Conservation (phyloP, 352 stramenopile species). For the Globisporangium radiosum region DNA sequence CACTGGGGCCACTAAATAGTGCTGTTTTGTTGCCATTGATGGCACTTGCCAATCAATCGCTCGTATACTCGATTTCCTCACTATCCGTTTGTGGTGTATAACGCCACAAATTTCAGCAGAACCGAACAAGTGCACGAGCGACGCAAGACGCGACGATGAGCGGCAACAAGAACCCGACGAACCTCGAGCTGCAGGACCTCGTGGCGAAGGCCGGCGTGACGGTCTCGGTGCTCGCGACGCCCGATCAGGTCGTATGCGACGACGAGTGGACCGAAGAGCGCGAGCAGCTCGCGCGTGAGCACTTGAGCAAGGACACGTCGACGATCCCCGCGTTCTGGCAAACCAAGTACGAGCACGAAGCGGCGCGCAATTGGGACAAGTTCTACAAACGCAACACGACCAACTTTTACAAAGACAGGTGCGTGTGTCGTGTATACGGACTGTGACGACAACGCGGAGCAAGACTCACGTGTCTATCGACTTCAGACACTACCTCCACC, state of each 20-base stretch:
- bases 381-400: conserved; percentile 93
- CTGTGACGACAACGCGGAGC: background rate
- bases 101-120: too few species aligned
- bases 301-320: conserved; percentile 69
- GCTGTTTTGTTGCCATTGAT: too few species aligned
- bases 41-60: too few species aligned
- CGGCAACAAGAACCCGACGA: conserved; percentile 44
- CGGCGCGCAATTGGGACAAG: conserved; percentile 88
- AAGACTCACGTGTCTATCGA: background rate
- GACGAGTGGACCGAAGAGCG: conserved; percentile 82
- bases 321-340: conserved; percentile 78
- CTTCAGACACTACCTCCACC: conserved; percentile 86
- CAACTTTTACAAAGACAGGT: conserved; percentile 94
- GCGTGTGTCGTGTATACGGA: background rate
- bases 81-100: too few species aligned
- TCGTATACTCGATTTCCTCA: too few species aligned
- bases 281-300: conserved; percentile 57
- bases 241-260: conserved; percentile 58
- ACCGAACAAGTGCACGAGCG: too few species aligned
- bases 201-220: conserved; percentile 65
- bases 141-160: conserved; percentile 22
- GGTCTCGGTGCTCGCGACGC: conserved; percentile 61
- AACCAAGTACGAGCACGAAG: conserved; percentile 83
- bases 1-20: too few species aligned
- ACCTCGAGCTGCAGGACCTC: conserved; percentile 69